These are phyloP conservation scores for Sugiyamaella xylanicola DNA, from an alignment of 1,139 yeast species.

Conservation along the genomic window DNA sequence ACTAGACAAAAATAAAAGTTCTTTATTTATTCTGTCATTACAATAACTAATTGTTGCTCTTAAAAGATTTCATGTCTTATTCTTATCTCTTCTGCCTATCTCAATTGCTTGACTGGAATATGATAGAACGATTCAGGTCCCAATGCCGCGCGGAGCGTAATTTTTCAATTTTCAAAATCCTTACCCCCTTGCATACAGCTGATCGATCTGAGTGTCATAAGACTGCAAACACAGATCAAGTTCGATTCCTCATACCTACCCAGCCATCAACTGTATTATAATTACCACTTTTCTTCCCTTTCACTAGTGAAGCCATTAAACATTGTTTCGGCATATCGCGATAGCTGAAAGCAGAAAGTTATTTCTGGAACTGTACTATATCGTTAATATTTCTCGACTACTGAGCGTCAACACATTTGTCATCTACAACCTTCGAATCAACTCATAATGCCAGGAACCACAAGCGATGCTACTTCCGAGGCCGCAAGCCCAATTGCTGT, in stretches of 20 bases:
- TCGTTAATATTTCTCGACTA: neutral
- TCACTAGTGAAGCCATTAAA: neutral
- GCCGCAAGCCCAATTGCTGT: neutral
- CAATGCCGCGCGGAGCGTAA: neutral
- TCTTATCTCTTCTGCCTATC: too few species aligned
- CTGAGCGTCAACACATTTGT: neutral
- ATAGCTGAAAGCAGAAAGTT: neutral
- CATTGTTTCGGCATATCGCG: neutral
- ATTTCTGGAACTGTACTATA: neutral
- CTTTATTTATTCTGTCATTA: too few species aligned
- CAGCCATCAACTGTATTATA: constrained; percentile 5
- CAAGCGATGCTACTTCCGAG: neutral
- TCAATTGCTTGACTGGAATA: neutral
- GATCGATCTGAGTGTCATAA: constrained; percentile 10
- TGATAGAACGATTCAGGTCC: constrained; percentile 4
- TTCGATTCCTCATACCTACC: neutral
- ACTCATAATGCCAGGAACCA: constrained; percentile 13
- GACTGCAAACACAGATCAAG: neutral
- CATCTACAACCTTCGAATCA: neutral
- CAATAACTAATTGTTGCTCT: too few species aligned
- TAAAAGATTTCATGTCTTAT: too few species aligned
- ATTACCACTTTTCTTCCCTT: neutral
- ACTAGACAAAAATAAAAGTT: too few species aligned
- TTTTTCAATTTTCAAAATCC: constrained; percentile 12
- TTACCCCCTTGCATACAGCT: constrained; percentile 6